Evolutionary conservation across 2,329 filamentous ascomycete genomes (phyloP).

Genomic region (Cryoendolithus antarcticus): DNA sequence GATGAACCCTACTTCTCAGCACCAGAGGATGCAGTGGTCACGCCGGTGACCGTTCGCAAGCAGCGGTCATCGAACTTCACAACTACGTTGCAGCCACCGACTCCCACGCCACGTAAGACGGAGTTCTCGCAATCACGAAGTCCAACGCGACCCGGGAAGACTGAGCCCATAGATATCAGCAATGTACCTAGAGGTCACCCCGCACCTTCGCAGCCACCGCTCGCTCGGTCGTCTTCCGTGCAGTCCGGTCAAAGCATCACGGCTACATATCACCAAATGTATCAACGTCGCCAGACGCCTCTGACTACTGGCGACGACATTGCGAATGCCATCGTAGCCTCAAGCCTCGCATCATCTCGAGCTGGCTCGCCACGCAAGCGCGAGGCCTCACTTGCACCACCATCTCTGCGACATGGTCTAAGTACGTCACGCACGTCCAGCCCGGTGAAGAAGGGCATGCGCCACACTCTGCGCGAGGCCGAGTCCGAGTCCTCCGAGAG

Average conservation of each 20-base stretch:
- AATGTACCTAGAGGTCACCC: neutral
- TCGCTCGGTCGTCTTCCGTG: slow-evolving; percentile 9
- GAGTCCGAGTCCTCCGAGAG: slow-evolving; percentile 21
- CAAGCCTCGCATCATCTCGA: slow-evolving; percentile 52
- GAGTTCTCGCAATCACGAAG: neutral
- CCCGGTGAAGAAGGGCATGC: slow-evolving; percentile 41
- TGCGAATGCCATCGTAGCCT: slow-evolving; percentile 62
- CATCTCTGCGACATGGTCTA: slow-evolving; percentile 12
- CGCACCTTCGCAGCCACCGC: neutral
- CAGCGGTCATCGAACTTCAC: neutral
- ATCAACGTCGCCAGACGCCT: slow-evolving; percentile 28
- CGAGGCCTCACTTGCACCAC: slow-evolving; percentile 28
- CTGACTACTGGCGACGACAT: slow-evolving; percentile 51
- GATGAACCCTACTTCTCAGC: slow-evolving; percentile 10
- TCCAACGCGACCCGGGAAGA: neutral
- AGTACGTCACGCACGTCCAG: slow-evolving; percentile 27
- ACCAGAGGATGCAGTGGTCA: slow-evolving; percentile 9
- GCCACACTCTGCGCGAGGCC: slow-evolving; percentile 52
- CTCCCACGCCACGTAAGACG: neutral
- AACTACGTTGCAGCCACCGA: slow-evolving; percentile 1
- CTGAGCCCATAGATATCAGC: slow-evolving; percentile 9
- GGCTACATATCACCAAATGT: slow-evolving; percentile 22
- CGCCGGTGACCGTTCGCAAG: slow-evolving; percentile 1
- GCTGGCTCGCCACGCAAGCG: slow-evolving; percentile 26
- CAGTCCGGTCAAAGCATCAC: slow-evolving; percentile 17